Conservation (phyloP, 2,329 filamentous ascomycete genomes). For the Colletotrichum gloeosporioides region DNA sequence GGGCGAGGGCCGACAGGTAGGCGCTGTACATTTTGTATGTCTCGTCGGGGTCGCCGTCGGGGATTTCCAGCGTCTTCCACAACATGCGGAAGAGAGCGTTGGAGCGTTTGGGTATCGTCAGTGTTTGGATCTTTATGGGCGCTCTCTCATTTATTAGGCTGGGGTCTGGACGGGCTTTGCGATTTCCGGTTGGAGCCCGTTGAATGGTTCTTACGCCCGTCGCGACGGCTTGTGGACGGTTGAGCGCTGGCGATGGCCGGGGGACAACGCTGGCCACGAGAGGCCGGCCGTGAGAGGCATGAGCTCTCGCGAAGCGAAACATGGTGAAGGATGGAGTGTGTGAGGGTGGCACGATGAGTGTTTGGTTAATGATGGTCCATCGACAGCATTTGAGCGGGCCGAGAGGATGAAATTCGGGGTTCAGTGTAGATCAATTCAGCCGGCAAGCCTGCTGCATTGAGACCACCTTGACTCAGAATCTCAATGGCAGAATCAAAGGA, state of each 20-base stretch:
- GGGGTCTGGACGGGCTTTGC: background rate
- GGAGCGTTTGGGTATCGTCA: background rate
- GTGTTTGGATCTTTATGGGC: background rate
- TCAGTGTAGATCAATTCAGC: background rate
- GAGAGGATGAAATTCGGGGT: background rate
- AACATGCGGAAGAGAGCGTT: background rate
- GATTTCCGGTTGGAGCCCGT: background rate
- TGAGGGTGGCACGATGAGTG: background rate
- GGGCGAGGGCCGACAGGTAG: background rate
- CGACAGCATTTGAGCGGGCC: background rate
- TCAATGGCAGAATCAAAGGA: background rate
- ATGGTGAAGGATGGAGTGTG: background rate
- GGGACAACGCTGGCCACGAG: background rate
- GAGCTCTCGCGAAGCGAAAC: background rate
- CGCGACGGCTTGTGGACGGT: background rate
- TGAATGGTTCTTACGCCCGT: background rate
- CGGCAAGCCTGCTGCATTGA: background rate
- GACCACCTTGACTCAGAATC: background rate
- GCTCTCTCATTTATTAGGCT: background rate
- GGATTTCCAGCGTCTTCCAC: background rate
- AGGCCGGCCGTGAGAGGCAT: background rate
- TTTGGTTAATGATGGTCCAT: background rate
- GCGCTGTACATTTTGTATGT: background rate
- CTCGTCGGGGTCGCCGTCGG: background rate
- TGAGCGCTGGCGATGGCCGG: background rate